A percentile compares a stretch with the other conserved stretches of the same genome.
phyloP scores from a whole-genome alignment of 768 basidiomycete genomes.

The Erythrobasidium yunnanense region DNA sequence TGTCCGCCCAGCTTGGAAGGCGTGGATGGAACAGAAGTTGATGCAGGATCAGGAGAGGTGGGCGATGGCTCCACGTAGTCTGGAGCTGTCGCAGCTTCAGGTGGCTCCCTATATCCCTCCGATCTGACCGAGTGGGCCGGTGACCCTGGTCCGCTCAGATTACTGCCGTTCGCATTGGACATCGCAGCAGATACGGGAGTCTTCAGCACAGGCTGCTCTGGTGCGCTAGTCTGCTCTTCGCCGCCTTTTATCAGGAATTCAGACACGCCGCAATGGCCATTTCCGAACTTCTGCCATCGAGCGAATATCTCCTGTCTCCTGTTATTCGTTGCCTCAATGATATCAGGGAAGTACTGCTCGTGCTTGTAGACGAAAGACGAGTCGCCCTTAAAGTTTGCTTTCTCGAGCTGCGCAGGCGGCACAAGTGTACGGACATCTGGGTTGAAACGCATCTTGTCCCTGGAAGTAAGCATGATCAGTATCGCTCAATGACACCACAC shows the following conservation, averaged over 20 bases:
- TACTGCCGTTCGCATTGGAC: too few relatives aligned
- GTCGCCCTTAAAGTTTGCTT: slow-evolving; percentile 56
- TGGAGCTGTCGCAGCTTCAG: too few relatives aligned
- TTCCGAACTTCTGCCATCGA: slow-evolving; percentile 58
- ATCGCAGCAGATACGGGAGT: too few relatives aligned
- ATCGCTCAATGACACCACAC: neutral
- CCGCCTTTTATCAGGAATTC: slow-evolving; percentile 66
- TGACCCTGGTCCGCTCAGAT: too few relatives aligned
- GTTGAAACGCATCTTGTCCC: slow-evolving; percentile 37
- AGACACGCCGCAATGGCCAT: slow-evolving; percentile 55
- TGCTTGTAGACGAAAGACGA: slow-evolving; percentile 54
- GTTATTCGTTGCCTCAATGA: slow-evolving; percentile 51
- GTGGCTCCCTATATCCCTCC: too few relatives aligned
- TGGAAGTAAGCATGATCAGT: slow-evolving; percentile 50
- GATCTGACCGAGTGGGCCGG: too few relatives aligned
- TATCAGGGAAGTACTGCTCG: slow-evolving; percentile 33
- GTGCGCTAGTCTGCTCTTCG: neutral
- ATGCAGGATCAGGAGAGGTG: too few relatives aligned
- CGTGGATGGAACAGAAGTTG: too few relatives aligned
- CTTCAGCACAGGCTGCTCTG: too few relatives aligned
- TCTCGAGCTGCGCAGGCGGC: slow-evolving; percentile 55
- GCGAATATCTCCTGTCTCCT: slow-evolving; percentile 49
- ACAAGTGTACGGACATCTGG: slow-evolving; percentile 47
- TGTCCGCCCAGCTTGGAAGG: too few relatives aligned
- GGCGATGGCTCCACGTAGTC: too few relatives aligned